Percentiles rank a stretch among this genome's conserved stretches.
These are phyloP conservation scores for Kondoa malvinella DNA, from an alignment of 768 basidiomycete genomes.

Conservation along the genomic window DNA sequence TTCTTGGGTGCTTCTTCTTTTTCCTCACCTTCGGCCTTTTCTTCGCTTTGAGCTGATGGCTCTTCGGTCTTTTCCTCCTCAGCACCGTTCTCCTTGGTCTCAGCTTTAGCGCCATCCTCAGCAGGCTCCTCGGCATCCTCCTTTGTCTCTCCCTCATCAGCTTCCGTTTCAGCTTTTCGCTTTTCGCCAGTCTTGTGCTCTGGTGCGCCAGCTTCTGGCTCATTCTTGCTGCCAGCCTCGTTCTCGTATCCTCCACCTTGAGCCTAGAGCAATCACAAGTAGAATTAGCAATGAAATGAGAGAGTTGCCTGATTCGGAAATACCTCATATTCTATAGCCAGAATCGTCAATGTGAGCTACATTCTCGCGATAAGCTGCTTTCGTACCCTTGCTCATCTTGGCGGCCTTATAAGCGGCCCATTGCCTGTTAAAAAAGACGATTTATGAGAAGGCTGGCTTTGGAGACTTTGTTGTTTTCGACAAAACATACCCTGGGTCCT, in stretches of 20 bases:
- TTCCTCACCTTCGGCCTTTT: background rate
- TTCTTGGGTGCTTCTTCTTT: constrained; percentile 4
- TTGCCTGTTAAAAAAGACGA: background rate
- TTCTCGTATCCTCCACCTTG: constrained; percentile 5
- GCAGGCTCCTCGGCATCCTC: background rate
- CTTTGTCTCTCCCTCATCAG: background rate
- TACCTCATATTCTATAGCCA: background rate
- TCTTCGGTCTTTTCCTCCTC: constrained; percentile 7
- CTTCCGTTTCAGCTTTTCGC: background rate
- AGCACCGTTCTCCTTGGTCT: constrained; percentile 1
- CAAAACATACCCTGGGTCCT: background rate
- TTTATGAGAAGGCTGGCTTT: background rate
- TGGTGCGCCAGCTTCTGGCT: background rate
- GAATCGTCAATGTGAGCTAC: background rate
- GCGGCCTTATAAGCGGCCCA: constrained; percentile 4
- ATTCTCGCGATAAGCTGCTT: background rate
- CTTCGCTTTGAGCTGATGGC: too few relatives aligned
- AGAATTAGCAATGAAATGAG: background rate
- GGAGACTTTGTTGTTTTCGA: background rate
- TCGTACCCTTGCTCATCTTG: background rate
- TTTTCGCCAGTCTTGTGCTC: background rate
- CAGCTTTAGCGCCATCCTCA: constrained; percentile 8
- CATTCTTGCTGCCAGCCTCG: constrained; percentile 7
- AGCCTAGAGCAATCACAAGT: background rate
- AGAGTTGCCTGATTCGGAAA: background rate